Evolutionary conservation across 2,329 filamentous ascomycete species (phyloP), one percentile per base, ranked within the genome.

Genomic region (Fusarium sp.): DNA sequence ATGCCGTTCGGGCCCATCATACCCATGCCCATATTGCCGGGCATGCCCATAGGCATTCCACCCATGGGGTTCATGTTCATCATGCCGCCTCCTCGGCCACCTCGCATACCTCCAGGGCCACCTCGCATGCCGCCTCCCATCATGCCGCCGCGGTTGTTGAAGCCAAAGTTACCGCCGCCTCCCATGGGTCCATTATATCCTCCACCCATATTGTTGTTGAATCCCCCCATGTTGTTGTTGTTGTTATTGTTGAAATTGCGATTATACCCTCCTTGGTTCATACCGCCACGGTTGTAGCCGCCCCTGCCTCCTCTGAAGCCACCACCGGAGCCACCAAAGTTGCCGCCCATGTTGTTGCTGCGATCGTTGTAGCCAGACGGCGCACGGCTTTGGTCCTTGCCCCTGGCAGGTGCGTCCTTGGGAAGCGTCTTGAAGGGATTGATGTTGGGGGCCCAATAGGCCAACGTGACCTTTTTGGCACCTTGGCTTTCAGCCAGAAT

Each of bases 381-480:
- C 58, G 83, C 85, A 55, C 89, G 89, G 63, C 88, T 84, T 44
- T 84, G 82, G 44, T 90, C 88, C 76, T 93, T 90, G 39, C 86
- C 90, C 61, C 80, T 72, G 5, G 79, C 71, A 0, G 93, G 93
- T 1, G 91, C 91, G 77, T 97, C 94, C 82, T 97, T 97, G 19
- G 94, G 94, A 7, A 97, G 83, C 0, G 94, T 98, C 70, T 92
- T 91, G 87, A 97, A 98, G 0, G 94, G 94, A 78, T 98, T 98
- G 71, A 87, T 85, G 49, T 88, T 87, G 0, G 93, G 90, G 69
- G 89, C 91, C 55, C 92, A 91, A 82, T 94, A 98, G 62, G 88
- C 88, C 48, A 93, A 89, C 2, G 85, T 87, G 70, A 92, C 87
- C 77, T 93, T 93, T 79, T 94, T 94, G 75, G 79, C 84, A 59